phyloP scores from a whole-genome alignment of 208 protist species.

The Leishmania gerbilli region DNA sequence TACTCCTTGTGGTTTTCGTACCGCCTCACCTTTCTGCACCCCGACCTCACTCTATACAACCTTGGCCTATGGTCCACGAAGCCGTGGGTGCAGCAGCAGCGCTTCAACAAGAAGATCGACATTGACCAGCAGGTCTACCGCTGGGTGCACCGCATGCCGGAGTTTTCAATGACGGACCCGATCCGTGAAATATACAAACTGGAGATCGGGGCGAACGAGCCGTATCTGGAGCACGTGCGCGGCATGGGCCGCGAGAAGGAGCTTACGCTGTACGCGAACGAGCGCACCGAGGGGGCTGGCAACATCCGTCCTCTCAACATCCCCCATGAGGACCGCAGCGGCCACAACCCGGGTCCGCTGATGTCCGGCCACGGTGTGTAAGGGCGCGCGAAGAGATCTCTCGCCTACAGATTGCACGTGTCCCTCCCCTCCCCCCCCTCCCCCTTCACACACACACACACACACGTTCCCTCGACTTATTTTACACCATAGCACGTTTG shows the following conservation, averaged over 20 bases:
- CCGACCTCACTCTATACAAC: conserved; percentile 88
- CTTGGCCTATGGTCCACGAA: conserved; percentile 78
- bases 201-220: conserved; percentile 70
- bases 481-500: background rate
- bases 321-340: conserved; percentile 55
- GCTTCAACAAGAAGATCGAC: conserved; percentile 88
- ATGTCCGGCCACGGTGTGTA: conserved; percentile 33
- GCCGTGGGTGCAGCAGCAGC: conserved; percentile 83
- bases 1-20: conserved; percentile 77
- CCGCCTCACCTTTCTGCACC: conserved; percentile 79
- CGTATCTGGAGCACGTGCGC: conserved; percentile 81
- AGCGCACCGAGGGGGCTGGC: conserved; percentile 50
- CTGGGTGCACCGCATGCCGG: conserved; percentile 81
- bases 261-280: conserved; percentile 43
- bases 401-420: background rate
- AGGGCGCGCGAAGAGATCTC: background rate
- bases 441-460: background rate
- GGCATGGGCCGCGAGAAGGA: conserved; percentile 75
- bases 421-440: background rate
- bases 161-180: conserved; percentile 65
- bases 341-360: conserved; percentile 65
- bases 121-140: conserved; percentile 80
- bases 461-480: background rate
- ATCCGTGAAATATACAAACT: conserved; percentile 71
- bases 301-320: conserved; percentile 59